phyloP scores from a whole-genome alignment of 2,329 filamentous ascomycete genomes.

The Neonectria neomacrospora region DNA sequence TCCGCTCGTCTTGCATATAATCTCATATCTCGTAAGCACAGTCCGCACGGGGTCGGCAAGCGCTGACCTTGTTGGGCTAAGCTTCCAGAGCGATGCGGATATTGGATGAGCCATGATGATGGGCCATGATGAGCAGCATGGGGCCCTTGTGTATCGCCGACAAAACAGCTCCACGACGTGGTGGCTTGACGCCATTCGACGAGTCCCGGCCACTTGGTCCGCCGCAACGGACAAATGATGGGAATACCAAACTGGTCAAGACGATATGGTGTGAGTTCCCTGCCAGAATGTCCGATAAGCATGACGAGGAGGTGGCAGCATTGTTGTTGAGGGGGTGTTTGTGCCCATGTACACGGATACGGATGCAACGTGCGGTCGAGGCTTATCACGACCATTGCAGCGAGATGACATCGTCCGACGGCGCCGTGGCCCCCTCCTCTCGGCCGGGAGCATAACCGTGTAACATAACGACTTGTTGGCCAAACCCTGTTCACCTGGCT shows the following conservation, averaged over 20 bases:
- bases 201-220: conserved; percentile 29
- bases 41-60: conserved; percentile 36
- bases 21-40: conserved; percentile 40
- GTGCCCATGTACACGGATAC: conserved; percentile 4
- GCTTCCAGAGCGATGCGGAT: conserved; percentile 29
- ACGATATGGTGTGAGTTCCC: neutral
- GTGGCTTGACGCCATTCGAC: conserved; percentile 24
- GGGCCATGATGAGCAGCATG: conserved; percentile 18
- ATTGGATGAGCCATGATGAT: conserved; percentile 31
- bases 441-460: conserved; percentile 5
- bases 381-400: conserved; percentile 7
- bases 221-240: conserved; percentile 30
- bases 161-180: conserved; percentile 6
- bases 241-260: neutral
- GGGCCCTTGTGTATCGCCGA: conserved; percentile 1
- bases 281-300: neutral
- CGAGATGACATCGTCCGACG: conserved; percentile 15
- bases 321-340: conserved; percentile 18
- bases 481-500: conserved; percentile 25
- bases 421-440: neutral
- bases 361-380: conserved; percentile 21
- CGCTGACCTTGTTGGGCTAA: conserved; percentile 30
- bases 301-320: conserved; percentile 11
- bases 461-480: conserved; percentile 32
- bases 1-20: conserved; percentile 32